These are phyloP conservation scores for Chondrus crispus DNA, from an alignment of 23 red algal species.

Conservation along the genomic window DNA sequence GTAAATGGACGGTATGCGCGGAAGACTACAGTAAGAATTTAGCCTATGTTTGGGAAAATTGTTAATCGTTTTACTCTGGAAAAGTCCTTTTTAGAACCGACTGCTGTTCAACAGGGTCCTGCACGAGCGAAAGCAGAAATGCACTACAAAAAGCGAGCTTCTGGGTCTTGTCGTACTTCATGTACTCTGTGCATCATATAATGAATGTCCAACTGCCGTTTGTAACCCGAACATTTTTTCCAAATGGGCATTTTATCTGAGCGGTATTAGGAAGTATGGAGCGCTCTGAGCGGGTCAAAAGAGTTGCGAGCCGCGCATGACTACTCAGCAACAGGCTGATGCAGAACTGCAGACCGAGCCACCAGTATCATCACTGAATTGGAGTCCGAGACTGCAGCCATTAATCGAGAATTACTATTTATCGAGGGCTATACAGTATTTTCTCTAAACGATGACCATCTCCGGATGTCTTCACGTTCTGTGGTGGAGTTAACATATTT, in stretches of 20 bases:
- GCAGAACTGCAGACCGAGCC: background rate
- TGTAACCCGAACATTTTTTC: background rate
- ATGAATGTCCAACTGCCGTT: background rate
- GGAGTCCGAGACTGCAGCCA: background rate
- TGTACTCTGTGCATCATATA: background rate
- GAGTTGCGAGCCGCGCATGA: background rate
- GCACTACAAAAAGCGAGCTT: background rate
- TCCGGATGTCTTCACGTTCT: background rate
- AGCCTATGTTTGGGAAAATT: too few species aligned
- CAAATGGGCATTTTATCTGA: background rate
- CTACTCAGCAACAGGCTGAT: background rate
- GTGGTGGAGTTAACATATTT: background rate
- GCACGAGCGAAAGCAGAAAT: background rate
- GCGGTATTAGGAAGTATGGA: background rate
- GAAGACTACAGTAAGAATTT: too few species aligned
- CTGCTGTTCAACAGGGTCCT: background rate
- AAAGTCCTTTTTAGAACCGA: too few species aligned
- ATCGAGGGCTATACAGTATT: too few species aligned
- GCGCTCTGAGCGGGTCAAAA: background rate
- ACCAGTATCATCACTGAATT: background rate
- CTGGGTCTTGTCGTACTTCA: background rate
- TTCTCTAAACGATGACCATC: conserved; percentile 1
- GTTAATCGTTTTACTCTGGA: too few species aligned
- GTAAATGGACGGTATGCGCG: too few species aligned
- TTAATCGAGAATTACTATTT: background rate